Conservation (phyloP, 768 basidiomycete genomes). For the Suillus fuscotomentosus region DNA sequence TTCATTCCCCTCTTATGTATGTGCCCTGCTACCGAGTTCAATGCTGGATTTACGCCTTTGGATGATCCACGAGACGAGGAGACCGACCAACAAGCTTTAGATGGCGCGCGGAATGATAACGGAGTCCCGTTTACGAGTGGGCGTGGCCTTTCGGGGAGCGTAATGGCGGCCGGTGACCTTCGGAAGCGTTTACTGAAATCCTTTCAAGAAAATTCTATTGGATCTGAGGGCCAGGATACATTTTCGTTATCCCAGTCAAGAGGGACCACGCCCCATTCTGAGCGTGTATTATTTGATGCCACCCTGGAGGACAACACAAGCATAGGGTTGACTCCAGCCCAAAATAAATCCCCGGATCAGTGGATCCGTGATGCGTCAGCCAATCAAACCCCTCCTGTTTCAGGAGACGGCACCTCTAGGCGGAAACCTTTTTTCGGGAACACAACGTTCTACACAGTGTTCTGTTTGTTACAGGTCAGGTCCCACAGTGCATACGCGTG, state of each 20-base stretch:
- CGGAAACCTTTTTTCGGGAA: conserved; percentile 82
- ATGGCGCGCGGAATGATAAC: conserved; percentile 10
- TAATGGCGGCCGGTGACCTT: conserved; percentile 62
- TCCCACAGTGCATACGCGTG: conserved; percentile 6
- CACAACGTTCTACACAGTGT: conserved; percentile 86
- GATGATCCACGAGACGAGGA: conserved; percentile 44
- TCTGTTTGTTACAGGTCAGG: conserved; percentile 82
- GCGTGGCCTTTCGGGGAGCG: conserved; percentile 40
- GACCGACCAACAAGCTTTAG: conserved; percentile 25
- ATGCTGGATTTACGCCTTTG: conserved; percentile 57
- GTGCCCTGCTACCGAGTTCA: conserved; percentile 65
- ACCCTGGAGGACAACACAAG: conserved; percentile 1
- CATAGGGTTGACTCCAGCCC: neutral
- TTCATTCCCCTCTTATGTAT: conserved; percentile 85
- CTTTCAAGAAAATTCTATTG: conserved; percentile 55
- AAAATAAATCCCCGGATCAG: conserved; percentile 39
- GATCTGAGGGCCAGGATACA: conserved; percentile 30
- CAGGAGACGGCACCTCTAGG: conserved; percentile 31
- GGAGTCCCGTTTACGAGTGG: conserved; percentile 49
- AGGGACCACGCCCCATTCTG: conserved; percentile 9
- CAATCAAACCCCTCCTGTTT: conserved; percentile 20
- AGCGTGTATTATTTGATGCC: conserved; percentile 7
- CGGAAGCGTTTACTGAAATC: conserved; percentile 80
- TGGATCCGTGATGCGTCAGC: conserved; percentile 59
- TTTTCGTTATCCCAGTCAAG: conserved; percentile 23